Base-by-base conservation (phyloP, 2,329 filamentous ascomycete species). In the Fusarium armeniacum region DNA sequence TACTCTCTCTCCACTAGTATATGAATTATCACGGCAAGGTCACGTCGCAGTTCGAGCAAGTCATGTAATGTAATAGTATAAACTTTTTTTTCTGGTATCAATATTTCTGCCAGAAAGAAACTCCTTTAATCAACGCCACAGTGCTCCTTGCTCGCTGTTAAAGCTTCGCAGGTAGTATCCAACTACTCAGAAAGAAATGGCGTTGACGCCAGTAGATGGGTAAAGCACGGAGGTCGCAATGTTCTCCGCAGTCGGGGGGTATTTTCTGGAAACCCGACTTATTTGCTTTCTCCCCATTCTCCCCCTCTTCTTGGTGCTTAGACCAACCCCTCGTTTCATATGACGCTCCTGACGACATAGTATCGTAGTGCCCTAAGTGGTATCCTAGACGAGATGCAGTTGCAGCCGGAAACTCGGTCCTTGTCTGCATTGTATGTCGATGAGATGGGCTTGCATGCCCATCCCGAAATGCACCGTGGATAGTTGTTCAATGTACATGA, bases 91-190 rank as follows among this genome's bases (percentile, higher is more conserved):
- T 41, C 40, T 65, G 47, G 51, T 72, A 71, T 66, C 43, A 30
- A 36, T 65, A 36, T 71, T 70, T 70, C 41, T 66, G 50, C 62
- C 47, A 67, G 69, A 67, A 65, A 56, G 8, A 43, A 59, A 52
- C 40, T 57, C 57, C 68, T 46, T 65, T 60, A 10, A 50, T 47
- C 58, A 73, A 73, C 70, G 70, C 72, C 72, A 35, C 67, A 51
- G 40, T 71, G 62, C 70, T 66, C 70, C 70, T 72, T 69, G 64
- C 69, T 70, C 45, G 72, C 72, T 72, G 58, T 73, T 69, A 65
- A 75, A 71, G 62, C 51, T 45, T 57, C 8, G 35, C 36, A 70
- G 59, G 65, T 47, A 71, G 55, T 65, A 64, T 64, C 59, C 52
- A 53, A 71, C 57, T 72, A 55, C 60, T 54, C 58, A 62, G 49